Evolutionary conservation across 768 basidiomycete species (phyloP).

Genomic region (Pholiota microspora): DNA sequence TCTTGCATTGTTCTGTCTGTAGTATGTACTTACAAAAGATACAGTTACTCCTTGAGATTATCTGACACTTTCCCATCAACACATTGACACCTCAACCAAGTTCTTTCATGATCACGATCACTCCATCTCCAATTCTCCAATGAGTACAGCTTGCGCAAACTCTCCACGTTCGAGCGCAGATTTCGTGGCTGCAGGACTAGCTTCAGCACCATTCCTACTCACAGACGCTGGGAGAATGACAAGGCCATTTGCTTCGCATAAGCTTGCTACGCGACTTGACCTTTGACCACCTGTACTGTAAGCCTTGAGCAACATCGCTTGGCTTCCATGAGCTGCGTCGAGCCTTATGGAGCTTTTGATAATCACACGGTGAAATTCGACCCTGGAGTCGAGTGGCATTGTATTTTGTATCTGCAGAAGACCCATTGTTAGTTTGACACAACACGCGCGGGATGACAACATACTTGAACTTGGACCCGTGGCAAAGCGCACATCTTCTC

Average conservation of each 20-base stretch:
- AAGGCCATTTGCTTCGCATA: conserved; percentile 80
- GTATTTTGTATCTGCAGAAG: conserved; percentile 47
- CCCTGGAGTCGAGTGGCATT: conserved; percentile 70
- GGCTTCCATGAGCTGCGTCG: conserved; percentile 24
- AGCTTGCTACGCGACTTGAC: conserved; percentile 77
- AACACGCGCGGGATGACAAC: conserved; percentile 18
- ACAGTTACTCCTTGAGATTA: too few species aligned
- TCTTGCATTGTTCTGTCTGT: too few species aligned
- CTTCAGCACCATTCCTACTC: conserved; percentile 19
- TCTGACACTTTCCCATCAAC: too few species aligned
- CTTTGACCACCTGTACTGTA: conserved; percentile 86
- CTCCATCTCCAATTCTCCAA: conserved; percentile 56
- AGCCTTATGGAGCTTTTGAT: conserved; percentile 31
- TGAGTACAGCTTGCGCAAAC: conserved; percentile 56
- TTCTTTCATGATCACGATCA: background rate
- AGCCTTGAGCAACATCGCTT: conserved; percentile 46
- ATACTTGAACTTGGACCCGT: conserved; percentile 62
- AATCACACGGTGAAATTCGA: conserved; percentile 81
- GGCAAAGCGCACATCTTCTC: conserved; percentile 52
- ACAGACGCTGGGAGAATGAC: conserved; percentile 56
- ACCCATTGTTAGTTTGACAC: background rate
- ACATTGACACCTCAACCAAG: too few species aligned
- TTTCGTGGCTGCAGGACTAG: conserved; percentile 11
- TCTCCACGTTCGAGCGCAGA: conserved; percentile 50
- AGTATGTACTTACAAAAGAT: too few species aligned